Percentiles rank a stretch among this genome's conserved stretches.
phyloP scores from a whole-genome alignment of 2,329 filamentous ascomycete genomes.

The Verticillium zaregamsianum region DNA sequence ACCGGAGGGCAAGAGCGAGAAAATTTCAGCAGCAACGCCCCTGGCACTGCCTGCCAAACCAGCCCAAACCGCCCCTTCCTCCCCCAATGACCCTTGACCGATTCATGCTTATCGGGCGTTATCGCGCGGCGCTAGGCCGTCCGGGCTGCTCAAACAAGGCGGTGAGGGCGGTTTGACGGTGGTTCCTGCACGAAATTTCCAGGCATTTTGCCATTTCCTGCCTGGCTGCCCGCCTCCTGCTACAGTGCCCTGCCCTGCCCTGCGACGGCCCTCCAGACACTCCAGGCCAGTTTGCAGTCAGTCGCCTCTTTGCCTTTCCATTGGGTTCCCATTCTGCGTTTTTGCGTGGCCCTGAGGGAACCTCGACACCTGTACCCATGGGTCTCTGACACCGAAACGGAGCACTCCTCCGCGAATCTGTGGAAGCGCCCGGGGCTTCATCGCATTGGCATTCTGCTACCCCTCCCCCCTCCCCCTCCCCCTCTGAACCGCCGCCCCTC shows the following conservation, averaged over 20 bases:
- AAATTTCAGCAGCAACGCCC: slow-evolving; percentile 2
- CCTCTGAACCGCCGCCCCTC: not conserved
- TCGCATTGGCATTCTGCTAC: not conserved
- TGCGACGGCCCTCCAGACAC: too few species aligned
- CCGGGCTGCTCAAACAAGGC: slow-evolving; percentile 6
- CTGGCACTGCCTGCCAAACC: not conserved
- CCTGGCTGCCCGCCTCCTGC: not conserved
- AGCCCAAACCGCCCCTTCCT: not conserved
- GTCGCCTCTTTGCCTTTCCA: too few species aligned
- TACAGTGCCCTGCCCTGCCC: too few species aligned
- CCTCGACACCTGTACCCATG: too few species aligned
- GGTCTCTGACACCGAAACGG: too few species aligned
- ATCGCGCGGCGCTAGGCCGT: slow-evolving; percentile 15
- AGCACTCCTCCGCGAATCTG: too few species aligned
- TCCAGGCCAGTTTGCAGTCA: too few species aligned
- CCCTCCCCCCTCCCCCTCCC: not conserved
- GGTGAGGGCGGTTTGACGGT: slow-evolving; percentile 6
- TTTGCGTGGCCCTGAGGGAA: too few species aligned
- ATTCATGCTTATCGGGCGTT: slow-evolving; percentile 27
- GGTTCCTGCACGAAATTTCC: not conserved
- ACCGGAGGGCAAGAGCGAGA: not conserved
- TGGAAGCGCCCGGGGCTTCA: too few species aligned
- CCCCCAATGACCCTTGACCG: slow-evolving; percentile 15
- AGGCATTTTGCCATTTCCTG: not conserved
- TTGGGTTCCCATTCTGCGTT: too few species aligned